phyloP scores from a whole-genome alignment of 1,284 basidiomycete genomes.

The Fomes fomentarius region DNA sequence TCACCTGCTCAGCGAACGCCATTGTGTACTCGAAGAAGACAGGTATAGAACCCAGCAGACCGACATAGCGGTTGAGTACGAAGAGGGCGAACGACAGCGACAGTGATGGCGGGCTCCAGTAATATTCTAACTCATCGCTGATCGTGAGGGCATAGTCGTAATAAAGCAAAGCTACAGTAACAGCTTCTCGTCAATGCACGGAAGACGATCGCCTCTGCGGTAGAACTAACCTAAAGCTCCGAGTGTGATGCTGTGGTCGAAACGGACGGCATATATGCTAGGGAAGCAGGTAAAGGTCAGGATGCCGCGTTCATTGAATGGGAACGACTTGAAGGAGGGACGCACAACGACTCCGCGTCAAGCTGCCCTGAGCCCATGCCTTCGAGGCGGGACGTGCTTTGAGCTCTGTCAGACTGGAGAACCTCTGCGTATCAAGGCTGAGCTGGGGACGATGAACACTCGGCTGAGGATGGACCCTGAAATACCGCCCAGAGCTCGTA shows the following conservation, averaged over 20 bases:
- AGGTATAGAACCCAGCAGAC: conserved; percentile 21
- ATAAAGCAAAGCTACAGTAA: conserved; percentile 13
- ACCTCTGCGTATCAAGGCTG: too few species aligned
- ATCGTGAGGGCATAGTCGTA: conserved; percentile 21
- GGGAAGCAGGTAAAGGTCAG: not conserved
- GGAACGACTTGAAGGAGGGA: not conserved
- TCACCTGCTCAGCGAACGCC: conserved; percentile 10
- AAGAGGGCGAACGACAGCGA: conserved; percentile 16
- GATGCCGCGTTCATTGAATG: not conserved
- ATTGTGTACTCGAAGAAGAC: conserved; percentile 22
- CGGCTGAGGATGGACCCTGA: too few species aligned
- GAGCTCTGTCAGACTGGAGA: too few species aligned
- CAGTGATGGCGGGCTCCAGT: conserved; percentile 14
- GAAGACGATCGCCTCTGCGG: not conserved
- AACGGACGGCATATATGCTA: conserved; percentile 14
- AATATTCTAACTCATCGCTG: conserved; percentile 16
- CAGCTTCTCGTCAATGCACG: not conserved
- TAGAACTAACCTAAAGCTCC: conserved; percentile 15
- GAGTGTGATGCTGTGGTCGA: conserved; percentile 17
- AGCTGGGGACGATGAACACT: too few species aligned
- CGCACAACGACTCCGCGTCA: conserved; percentile 4
- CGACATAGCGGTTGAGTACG: conserved; percentile 19
- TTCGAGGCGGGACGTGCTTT: too few species aligned
- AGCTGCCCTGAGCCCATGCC: too few species aligned
- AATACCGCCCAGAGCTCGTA: too few species aligned